These are phyloP conservation scores for Quercus aquifolioides DNA, from an alignment of 306 rosid genomes.

Conservation along the genomic window DNA sequence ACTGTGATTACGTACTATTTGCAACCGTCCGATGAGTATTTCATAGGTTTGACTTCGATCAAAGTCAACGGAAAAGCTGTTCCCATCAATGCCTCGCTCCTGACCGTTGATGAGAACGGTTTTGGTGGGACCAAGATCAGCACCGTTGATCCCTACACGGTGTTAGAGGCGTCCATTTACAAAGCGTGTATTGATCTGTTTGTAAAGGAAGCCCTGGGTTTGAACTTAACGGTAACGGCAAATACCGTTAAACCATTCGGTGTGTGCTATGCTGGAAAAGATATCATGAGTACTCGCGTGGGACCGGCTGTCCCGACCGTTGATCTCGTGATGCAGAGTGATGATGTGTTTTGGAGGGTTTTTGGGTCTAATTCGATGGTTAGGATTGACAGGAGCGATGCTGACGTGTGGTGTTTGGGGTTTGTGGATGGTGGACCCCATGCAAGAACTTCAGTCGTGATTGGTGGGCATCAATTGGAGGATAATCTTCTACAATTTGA, in stretches of 20 bases:
- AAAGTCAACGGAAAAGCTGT: slow-evolving; percentile 25
- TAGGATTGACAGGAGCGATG: slow-evolving; percentile 29
- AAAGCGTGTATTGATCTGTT: slow-evolving; percentile 14
- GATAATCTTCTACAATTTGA: slow-evolving; percentile 62
- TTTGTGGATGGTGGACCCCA: slow-evolving; percentile 47
- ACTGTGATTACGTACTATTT: slow-evolving; percentile 28
- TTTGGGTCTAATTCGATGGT: slow-evolving; percentile 62
- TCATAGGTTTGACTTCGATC: slow-evolving; percentile 32
- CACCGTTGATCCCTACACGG: slow-evolving; percentile 22
- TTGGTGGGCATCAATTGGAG: slow-evolving; percentile 68
- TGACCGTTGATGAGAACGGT: slow-evolving; percentile 28
- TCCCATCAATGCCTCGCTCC: slow-evolving; percentile 16
- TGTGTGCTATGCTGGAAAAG: slow-evolving; percentile 25
- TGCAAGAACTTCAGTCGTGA: slow-evolving; percentile 42
- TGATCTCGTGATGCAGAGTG: slow-evolving; percentile 47
- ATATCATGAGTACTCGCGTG: slow-evolving; percentile 27
- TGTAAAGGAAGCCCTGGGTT: slow-evolving; percentile 16
- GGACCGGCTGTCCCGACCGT: slow-evolving; percentile 58
- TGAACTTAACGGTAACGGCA: slow-evolving; percentile 26
- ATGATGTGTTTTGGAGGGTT: slow-evolving; percentile 48
- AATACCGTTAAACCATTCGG: slow-evolving; percentile 34
- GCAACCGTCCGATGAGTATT: slow-evolving; percentile 46
- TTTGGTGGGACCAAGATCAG: slow-evolving; percentile 41
- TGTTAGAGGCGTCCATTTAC: slow-evolving; percentile 25
- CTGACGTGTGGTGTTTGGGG: slow-evolving; percentile 53